Base-by-base conservation (phyloP, 2,329 filamentous ascomycete genomes). In the Fusarium tanahbumbuense region DNA sequence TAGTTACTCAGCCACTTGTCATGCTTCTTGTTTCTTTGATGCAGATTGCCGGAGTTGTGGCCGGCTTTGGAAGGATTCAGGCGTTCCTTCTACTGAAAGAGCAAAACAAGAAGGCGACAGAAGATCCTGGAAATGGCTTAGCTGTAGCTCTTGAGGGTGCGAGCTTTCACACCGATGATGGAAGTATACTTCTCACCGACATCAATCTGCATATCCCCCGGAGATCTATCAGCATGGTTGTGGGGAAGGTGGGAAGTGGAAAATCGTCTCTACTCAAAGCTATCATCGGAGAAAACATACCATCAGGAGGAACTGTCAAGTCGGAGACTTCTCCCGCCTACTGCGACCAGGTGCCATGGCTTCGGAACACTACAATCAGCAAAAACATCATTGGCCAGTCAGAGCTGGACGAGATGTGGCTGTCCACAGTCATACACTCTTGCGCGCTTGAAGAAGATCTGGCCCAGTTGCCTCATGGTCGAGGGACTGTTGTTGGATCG, bases 321-420 rank as follows among this genome's bases (percentile, higher is more conserved):
- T 57, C 76, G 1, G 64, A 74, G 0, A 69, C 59, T 1, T 76
- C 75, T 23, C 62, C 82, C 15, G 81, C 79, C 0, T 85, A 81
- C 67, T 84, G 82, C 56, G 78, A 80, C 46, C 84, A 86, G 54
- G 76, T 73, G 0, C 79, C 83, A 1, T 86, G 83, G 82, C 76
- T 84, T 3, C 76, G 76, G 6, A 84, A 85, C 59, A 75, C 68
- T 3, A 80, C 78, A 0, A 70, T 85, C n/a, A 75, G 75, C 10
- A 67, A 81, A 1, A 81, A 81, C 37, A 82, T 86, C 8, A 61
- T 81, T 1, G 82, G 80, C 0, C 53, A 73, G 6, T 75, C 73
- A 0, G 42, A 54, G 1, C 62, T 69, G 12, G 77, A 82, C 13
- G 60, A 74, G 3, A 66, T 70, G 4, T 79, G 79, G 75, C 71